Evolutionary conservation across 495 filamentous ascomycete species (phyloP), one percentile per base, ranked within the genome.

Genomic region (Podospora pseudopauciseta): DNA sequence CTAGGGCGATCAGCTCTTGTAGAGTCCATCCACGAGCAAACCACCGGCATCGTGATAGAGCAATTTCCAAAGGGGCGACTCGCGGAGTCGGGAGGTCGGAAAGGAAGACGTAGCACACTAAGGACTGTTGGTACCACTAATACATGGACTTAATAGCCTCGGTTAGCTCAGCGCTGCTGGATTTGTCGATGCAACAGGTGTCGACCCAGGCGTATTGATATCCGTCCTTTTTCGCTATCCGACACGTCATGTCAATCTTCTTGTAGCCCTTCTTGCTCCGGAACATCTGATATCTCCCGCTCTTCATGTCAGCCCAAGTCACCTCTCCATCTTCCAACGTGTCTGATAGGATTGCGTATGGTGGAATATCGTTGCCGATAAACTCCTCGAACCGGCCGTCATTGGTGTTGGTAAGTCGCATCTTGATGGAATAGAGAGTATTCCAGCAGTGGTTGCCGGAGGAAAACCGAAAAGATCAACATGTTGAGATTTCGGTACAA

Each of bases 91-190:
- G 32, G 1, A 64, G 16, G 44, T 67, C 60, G 11, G 53, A 44
- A 2, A 78, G 72, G 64, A 71, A 79, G 7, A 71, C 78, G 20
- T 75, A 79, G 67, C 80, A 81, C 0, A 75, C 64, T 0, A 9
- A 23, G 2, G 79, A 70, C 0, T 70, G 27, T 26, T 72, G 18
- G 19, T 82, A 81, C 78, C 75, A 83, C 4, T 62, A 60, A 65
- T 76, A 86, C 82, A 85, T 84, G 5, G 80, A 82, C 57, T 84
- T 85, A 34, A 85, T 81, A 26, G 77, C 75, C 66, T 82, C 79
- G 28, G 68, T 69, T 2, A 81, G 72, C 67, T 84, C 79, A 2
- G 75, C 76, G 49, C 78, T 80, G 66, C 74, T 80, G 2, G 65
- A 69, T 26, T 83, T 82, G 66, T 83, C 74, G 66, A 82, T 82